phyloP scores from a whole-genome alignment of 2,329 filamentous ascomycete genomes.

The Fusarium pseudocircinatum region DNA sequence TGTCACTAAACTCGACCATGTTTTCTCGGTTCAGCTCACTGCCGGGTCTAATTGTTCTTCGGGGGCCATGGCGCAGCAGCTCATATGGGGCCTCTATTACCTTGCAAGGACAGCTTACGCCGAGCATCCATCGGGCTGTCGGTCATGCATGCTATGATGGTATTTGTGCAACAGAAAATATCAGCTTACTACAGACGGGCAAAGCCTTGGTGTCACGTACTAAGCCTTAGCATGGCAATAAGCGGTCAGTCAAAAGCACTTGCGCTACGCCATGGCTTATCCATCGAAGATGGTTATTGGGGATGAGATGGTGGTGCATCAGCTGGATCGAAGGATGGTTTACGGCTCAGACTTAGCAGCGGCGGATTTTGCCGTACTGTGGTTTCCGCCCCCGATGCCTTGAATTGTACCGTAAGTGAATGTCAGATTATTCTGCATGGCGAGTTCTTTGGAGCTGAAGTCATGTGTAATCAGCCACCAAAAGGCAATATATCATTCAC shows the following conservation, averaged over 20 bases:
- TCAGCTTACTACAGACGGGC: slow-evolving; percentile 2
- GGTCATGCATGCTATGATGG: neutral
- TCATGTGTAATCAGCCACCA: neutral
- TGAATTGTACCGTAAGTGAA: neutral
- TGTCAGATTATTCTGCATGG: neutral
- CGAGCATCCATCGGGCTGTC: neutral
- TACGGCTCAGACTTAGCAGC: neutral
- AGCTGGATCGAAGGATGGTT: neutral
- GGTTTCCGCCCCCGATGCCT: neutral
- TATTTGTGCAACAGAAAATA: neutral
- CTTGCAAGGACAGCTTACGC: neutral
- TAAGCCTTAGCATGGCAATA: neutral
- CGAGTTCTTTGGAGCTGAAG: fast-evolving
- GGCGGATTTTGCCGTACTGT: neutral
- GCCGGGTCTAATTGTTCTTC: neutral
- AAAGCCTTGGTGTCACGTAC: neutral
- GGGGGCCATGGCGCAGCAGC: slow-evolving; percentile 1
- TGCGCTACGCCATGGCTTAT: neutral
- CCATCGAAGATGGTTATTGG: neutral
- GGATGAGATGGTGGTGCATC: neutral
- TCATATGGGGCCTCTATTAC: neutral
- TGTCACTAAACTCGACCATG: neutral
- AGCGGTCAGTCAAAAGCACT: neutral
- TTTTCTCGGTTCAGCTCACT: neutral
- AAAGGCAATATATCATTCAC: fast-evolving